A percentile compares a stretch with the other conserved stretches of the same genome.
Conservation (phyloP, 106 monocot genomes). For the Cymbidium sinense region DNA sequence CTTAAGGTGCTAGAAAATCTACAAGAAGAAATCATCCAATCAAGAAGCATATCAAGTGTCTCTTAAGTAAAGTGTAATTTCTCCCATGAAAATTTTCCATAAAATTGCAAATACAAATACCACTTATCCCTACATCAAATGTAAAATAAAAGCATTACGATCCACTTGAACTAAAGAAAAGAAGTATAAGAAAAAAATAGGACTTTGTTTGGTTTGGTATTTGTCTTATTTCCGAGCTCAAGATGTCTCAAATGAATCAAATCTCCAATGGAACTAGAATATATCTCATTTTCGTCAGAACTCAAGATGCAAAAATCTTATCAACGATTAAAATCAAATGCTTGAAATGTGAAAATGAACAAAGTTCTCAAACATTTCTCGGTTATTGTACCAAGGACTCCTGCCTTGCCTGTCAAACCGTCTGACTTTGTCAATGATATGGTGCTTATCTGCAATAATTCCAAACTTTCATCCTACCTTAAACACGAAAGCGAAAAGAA, state of each 20-base stretch:
- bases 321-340: neutral
- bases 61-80: too few species aligned
- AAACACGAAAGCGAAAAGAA: too few species aligned
- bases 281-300: slow-evolving; percentile 4
- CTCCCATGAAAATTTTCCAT: too few species aligned
- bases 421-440: neutral
- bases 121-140: too few species aligned
- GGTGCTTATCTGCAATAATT: neutral
- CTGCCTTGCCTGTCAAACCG: neutral
- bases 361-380: slow-evolving; percentile 24
- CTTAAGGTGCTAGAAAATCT: too few species aligned
- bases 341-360: neutral
- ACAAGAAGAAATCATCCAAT: too few species aligned
- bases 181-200: too few species aligned
- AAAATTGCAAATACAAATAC: too few species aligned
- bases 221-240: slow-evolving; percentile 10
- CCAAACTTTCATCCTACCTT: slow-evolving; percentile 14
- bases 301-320: slow-evolving; percentile 14
- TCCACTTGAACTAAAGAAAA: too few species aligned
- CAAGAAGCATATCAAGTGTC: too few species aligned
- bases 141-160: too few species aligned
- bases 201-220: slow-evolving; percentile 37
- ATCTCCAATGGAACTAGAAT: slow-evolving; percentile 25
- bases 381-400: neutral
- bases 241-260: slow-evolving; percentile 24